Evolutionary conservation across 2,329 filamentous ascomycete genomes (phyloP), one percentile per base, ranked within the genome.

Genomic region (Aureobasidium sp.): DNA sequence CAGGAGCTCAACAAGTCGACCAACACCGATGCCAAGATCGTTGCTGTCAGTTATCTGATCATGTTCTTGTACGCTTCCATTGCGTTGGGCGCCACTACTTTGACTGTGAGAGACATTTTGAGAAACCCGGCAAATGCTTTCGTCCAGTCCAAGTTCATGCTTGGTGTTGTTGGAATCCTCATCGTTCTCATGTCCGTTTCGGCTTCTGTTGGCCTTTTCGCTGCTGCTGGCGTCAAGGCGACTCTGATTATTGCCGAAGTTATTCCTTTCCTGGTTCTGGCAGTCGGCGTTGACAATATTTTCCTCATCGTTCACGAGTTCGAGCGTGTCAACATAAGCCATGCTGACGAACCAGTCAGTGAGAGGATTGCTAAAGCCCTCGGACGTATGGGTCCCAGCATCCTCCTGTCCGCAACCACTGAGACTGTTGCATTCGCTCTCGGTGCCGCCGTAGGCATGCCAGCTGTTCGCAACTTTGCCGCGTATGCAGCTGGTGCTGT

Each of bases 281-380:
- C 93, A 11, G 90, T 98, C 24, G 93, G 93, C 40, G 94, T 98
- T 2, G 93, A 98, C 77, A 98, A 98, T 65, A 97, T 98, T 63
- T 98, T 98, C 72, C 75, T 98, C 53, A 95, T 98, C 55, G 93
- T 98, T 0, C 93, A 98, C 69, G 93, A 98, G 69, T 95, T 98
- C 56, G 93, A 98, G 66, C 81, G 93, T 25, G 87, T 96, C 66
- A 98, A 98, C 63, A 73, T 90, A 61, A 95, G 86, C 67, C 87
- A 95, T 63, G 89, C 90, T 0, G 90, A 97, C 63, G 86, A 90
- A 58, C 79, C 86, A 67, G 85, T 98, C 2, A 86, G 95, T 60
- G 84, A 90, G 63, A 81, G 93, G 22, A 84, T 97, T 53, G 86
- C 89, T 5, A 85, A 86, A 63, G 88, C 93, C 2, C 76, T 97